Evolutionary conservation across 306 rosid species (phyloP).

Genomic region (Notholithocarpus densiflorus): DNA sequence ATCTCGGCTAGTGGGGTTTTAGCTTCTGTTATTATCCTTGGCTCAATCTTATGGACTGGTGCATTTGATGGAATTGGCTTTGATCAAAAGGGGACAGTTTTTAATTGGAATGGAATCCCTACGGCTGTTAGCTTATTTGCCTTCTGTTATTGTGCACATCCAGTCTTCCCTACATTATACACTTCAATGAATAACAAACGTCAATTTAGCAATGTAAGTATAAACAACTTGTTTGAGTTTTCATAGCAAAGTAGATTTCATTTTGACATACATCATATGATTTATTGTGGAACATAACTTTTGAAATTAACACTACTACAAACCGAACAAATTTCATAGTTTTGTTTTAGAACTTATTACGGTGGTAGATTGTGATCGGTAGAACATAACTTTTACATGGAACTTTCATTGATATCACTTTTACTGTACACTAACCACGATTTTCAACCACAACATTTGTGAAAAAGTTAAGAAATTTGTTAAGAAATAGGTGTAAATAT

Average conservation of each 20-base stretch:
- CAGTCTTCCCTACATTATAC: constrained; percentile 80
- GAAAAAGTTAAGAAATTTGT: too few relatives aligned
- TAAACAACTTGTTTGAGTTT: not conserved
- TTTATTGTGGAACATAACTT: too few relatives aligned
- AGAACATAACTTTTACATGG: too few relatives aligned
- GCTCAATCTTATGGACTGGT: constrained; percentile 62
- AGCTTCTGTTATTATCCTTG: constrained; percentile 61
- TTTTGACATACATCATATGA: too few relatives aligned
- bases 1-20: constrained; percentile 82
- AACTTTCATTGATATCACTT: too few relatives aligned
- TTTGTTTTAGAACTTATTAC: too few relatives aligned
- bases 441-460: too few relatives aligned
- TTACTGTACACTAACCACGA: too few relatives aligned
- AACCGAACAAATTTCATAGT: too few relatives aligned
- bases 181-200: constrained; percentile 68
- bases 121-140: constrained; percentile 70
- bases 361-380: too few relatives aligned
- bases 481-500: too few relatives aligned
- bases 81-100: constrained; percentile 38
- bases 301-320: too few relatives aligned
- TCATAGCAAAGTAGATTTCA: not conserved
- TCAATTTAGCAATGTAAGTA: constrained; percentile 79
- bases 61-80: constrained; percentile 57
- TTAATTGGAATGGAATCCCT: constrained; percentile 63
- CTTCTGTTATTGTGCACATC: constrained; percentile 87